Percentiles rank a stretch among this genome's conserved stretches.
phyloP scores from a whole-genome alignment of 2,329 filamentous ascomycete genomes.

The Colletotrichum graminicola region DNA sequence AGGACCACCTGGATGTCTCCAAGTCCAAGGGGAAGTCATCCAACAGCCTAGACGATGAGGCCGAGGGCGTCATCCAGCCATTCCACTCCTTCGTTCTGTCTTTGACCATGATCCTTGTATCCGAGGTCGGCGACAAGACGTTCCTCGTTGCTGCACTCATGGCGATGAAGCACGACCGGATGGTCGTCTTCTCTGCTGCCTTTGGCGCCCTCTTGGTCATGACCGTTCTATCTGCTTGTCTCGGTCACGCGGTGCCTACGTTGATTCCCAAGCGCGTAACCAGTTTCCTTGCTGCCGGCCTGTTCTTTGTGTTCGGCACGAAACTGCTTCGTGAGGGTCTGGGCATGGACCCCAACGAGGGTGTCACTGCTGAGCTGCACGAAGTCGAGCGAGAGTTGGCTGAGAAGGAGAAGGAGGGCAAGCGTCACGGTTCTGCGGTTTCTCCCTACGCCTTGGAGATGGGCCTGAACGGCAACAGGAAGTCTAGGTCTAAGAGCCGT shows the following conservation, averaged over 20 bases:
- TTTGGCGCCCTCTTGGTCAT: conserved; percentile 91
- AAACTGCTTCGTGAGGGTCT: conserved; percentile 89
- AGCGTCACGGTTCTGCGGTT: conserved; percentile 73
- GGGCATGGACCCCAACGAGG: conserved; percentile 89
- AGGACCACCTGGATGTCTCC: conserved; percentile 70
- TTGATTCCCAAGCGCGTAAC: conserved; percentile 92
- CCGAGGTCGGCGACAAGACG: conserved; percentile 97
- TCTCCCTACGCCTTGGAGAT: conserved; percentile 85
- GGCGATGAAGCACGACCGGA: conserved; percentile 97
- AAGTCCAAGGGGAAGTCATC: conserved; percentile 49
- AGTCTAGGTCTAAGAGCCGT: conserved; percentile 79
- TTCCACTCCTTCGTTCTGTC: conserved; percentile 92
- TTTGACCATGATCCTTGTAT: conserved; percentile 96
- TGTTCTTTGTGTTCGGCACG: conserved; percentile 92
- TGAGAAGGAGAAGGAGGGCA: conserved; percentile 87
- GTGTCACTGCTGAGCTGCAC: conserved; percentile 96
- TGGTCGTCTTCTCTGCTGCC: conserved; percentile 95
- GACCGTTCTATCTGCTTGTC: conserved; percentile 92
- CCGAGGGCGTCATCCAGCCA: conserved; percentile 78
- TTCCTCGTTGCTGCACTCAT: conserved; percentile 97
- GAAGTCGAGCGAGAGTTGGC: conserved; percentile 95
- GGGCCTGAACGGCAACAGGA: conserved; percentile 74
- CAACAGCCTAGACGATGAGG: conserved; percentile 53
- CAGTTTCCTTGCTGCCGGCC: conserved; percentile 83
- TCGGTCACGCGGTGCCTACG: conserved; percentile 92